Evolutionary conservation across 768 basidiomycete species (phyloP), one percentile per base, ranked within the genome.

Genomic region (Leccinum olivaceopallidum): DNA sequence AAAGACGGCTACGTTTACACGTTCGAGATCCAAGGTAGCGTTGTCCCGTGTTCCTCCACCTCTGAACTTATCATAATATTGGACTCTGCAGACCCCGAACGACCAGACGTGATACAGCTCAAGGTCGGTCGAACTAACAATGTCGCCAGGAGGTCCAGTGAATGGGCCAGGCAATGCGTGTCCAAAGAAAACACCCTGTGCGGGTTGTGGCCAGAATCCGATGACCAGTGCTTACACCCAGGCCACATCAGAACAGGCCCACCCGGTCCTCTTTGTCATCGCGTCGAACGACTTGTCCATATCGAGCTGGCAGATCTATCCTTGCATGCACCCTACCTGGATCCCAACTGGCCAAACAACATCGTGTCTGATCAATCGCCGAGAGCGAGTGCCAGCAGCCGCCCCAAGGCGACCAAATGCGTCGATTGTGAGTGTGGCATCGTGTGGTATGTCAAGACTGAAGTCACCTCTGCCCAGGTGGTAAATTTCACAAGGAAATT

Each of bases 81-180:
- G 22, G 26, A 42, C 20, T 36, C 9, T 30, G 24, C 32, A 72
- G 80, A 80, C 63, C 57, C 70, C n/a, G 60, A 67, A 24, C 65
- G 71, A 8, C 73, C 72, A 2, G 72, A 78, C 36, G 72, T 78
- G 7, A 77, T 90, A 62, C 83, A 85, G 65, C 78, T 92, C 64
- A 93, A 94, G 78, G 89, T 92, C 26, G 92, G 92, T 16, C 83
- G 92, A 36, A 80, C 92, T 1, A 82, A 83, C 36, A 92, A 92
- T 69, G 80, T 92, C 24, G 81, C 79, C 32, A 87, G 87, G 65
- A 80, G 92, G 30, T 79, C 92, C 51, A 85, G 88, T 68, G 81
- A 94, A 65, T 94, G 92, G 92, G 80, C 79, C 22, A 92, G 88
- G 65, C 89, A 92, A 65, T 94, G 92, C 61, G 83, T 83, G 5